These are phyloP conservation scores for Backusella luteola DNA, from an alignment of 192 early-diverging fungal genomes.

Conservation along the genomic window DNA sequence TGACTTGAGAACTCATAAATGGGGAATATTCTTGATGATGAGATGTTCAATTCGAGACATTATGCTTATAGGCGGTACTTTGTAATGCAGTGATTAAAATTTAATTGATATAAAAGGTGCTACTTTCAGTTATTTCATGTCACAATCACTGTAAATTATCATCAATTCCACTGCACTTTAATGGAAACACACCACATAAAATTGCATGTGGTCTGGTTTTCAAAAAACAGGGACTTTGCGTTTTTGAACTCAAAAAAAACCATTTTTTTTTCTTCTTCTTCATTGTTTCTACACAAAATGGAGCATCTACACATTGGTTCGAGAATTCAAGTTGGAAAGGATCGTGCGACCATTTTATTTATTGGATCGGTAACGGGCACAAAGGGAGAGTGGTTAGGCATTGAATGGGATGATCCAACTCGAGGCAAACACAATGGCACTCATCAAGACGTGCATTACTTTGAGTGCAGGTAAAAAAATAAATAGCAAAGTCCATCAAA, in stretches of 20 bases:
- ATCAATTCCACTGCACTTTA: too few species aligned
- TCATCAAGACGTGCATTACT: constrained; percentile 51
- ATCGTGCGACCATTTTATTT: constrained; percentile 47
- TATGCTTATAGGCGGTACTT: too few species aligned
- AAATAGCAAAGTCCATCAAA: not conserved
- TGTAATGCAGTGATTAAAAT: too few species aligned
- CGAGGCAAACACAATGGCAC: constrained; percentile 62
- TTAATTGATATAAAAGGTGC: too few species aligned
- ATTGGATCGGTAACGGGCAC: constrained; percentile 45
- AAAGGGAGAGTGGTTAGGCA: constrained; percentile 57
- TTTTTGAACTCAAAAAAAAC: not conserved
- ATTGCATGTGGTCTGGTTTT: too few species aligned
- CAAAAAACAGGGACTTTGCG: too few species aligned
- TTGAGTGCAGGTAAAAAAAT: constrained; percentile 45
- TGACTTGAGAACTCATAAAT: too few species aligned
- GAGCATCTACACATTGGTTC: constrained; percentile 26
- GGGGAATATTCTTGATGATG: too few species aligned
- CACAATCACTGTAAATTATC: too few species aligned
- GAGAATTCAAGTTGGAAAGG: constrained; percentile 43
- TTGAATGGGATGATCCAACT: constrained; percentile 60
- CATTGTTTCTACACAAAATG: not conserved
- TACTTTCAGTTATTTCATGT: too few species aligned
- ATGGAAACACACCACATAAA: too few species aligned
- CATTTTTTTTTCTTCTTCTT: not conserved
- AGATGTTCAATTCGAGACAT: too few species aligned